Base-by-base conservation (phyloP, 352 stramenopile species). In the Phytopythium litorale region DNA sequence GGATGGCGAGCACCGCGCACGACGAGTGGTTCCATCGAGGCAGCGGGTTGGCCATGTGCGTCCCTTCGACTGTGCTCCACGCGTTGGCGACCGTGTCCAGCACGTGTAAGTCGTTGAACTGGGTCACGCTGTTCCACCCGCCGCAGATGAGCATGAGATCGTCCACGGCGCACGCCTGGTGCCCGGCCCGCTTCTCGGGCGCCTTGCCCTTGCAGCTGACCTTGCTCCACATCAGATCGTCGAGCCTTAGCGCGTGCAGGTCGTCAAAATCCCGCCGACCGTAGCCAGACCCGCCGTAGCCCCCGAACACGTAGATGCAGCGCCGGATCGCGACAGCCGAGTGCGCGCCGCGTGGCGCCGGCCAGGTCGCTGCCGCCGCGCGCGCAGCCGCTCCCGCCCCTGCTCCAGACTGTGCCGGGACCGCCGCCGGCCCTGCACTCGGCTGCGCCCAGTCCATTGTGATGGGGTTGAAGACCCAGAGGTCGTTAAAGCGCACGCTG, bases 391-490 rank as follows among this genome's bases (percentile, higher is more conserved):
- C 50, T 21, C 73, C 35, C 35, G 35, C 8, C 3, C 35, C 35
- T 6, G 28, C 28, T 2, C 28, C 56, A 30, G 70, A 75, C 7
- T 66, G 62, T 0, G 59, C 7, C 11, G 46, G 19, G 9, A 28
- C n/a, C 4, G 61, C 4, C 5, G 67, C 63, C 0, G 56, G 61
- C 7, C 9, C 13, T 0, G 35, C 18, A 23, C 15, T 28, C 2
- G 67, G 56, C 60, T 97, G 89, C 7, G 68, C 81, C 96, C 96
- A 99, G 54, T 91, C 86, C 67, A 98, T 87, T 23, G 78, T 97
- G 67, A 93, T 92, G 13, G 94, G 92, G 56, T 99, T 97, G 65
- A 98, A 97, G 49, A 98, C 69, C 95, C 96, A 99, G n/a, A 98
- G 58, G 68, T 99, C 96, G 57, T 98, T 98, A 52, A 98, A 98